Base-by-base conservation (phyloP, 306 rosid species). In the Pueraria montana region DNA sequence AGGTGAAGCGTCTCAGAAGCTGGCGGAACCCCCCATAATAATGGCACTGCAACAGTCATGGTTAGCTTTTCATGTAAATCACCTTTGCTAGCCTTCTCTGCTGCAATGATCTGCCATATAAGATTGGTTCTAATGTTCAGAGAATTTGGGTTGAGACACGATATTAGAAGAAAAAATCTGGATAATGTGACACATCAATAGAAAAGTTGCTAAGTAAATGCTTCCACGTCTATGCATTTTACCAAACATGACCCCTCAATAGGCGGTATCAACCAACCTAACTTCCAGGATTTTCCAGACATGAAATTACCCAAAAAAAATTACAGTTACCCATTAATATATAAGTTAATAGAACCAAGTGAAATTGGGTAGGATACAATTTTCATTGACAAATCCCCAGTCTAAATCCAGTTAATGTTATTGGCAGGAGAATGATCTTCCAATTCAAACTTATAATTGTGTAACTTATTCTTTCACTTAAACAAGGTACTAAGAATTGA, bases 11-110 rank as follows among this genome's bases (percentile, higher is more conserved):
- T 96, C 87, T 96, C 99, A 50, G 97, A 92, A 69, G 89, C 99
- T 26, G 99, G 99, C 84, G 99, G 99, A 76, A 93, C 98, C 30
- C 98, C 99, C 99, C 99, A 96, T 20, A 96, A 92, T 52, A 96
- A 89, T 43, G 99, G 99, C 70, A 96, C 99, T 9, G 99, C 99
- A 48, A 96, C 99, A 0, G 96, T 93, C 99, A 96, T 96, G 78
- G 94, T 93, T 84, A 96, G 89, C 87, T 93, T 96, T 83, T 96
- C 99, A 48, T 96, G 96, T 85, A 93, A 77, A 76, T 97, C 98
- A 24, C 98, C 96, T 89, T 82, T 93, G 81, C 82, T 89, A 11
- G 92, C 99, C 88, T 91, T 95, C 89, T 95, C 96, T 8, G 99
- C 92, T 2, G 94, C 90, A 75, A 96, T 92, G 79, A 96, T 91